Evolutionary conservation across 345 rosid genomes (phyloP), one percentile per base, ranked within the genome.

Genomic region (Sonneratia alba): DNA sequence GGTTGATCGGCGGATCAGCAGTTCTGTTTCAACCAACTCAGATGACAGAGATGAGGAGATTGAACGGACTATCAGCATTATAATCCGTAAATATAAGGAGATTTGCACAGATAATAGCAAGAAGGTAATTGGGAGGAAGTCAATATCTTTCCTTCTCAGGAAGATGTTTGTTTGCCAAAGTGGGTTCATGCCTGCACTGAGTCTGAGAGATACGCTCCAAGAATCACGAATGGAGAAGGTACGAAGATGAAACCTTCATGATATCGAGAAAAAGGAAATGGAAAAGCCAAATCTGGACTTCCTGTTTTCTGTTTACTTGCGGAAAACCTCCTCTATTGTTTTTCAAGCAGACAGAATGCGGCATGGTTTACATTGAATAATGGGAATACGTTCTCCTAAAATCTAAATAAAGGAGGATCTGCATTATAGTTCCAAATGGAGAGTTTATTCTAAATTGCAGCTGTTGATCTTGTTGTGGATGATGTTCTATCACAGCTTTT

Each of bases 191-290:
- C 97, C 97, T 1, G 79, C 77, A 27, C 90, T 93, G 8, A 87
- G 82, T 76, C 79, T 90, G 87, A 89, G 87, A 76, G 97, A 92
- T 74, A 70, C 93, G 13, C 82, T 90, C 76, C 93, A 83, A 59
- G 97, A 95, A 70, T 86, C 97, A 2, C 87, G 96, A 86, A 89
- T 95, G 96, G 99, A 92, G 79, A 91, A 92, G 93, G 99, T 95
- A 87, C 8, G 67, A 68, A 34, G 3, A 55, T 11, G 36, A 68
- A 18, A 27, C 21, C 34, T 37, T 22, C 56, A n/a, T 12, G 59
- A 45, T 48, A 53, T 18, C 3, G 9, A 16, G 16, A 53, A 53
- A 53, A 6, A 53, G 22, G 18, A 18, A 18, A 18, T 2, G 27
- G 43, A 40, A 8, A 40, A 8, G 43, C 0, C 13, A 13, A 9